phyloP scores from a whole-genome alignment of 805 yeast genomes.

The Priceomyces melissophilus region DNA sequence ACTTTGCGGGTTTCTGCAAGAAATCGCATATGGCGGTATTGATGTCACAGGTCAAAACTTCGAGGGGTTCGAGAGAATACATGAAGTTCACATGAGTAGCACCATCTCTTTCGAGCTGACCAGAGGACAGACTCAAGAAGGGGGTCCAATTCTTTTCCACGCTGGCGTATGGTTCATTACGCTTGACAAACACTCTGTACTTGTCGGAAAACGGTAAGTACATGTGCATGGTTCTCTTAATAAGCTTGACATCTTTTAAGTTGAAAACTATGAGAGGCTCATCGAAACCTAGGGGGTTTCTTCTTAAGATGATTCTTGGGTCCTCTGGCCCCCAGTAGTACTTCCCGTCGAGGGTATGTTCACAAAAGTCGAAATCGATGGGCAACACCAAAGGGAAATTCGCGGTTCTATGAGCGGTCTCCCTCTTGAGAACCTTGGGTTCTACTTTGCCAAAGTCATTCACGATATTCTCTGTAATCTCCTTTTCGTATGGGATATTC shows the following conservation, averaged over 20 bases:
- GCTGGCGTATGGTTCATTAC: constrained; percentile 12
- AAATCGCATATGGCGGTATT: constrained; percentile 26
- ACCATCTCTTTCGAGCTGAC: constrained; percentile 3
- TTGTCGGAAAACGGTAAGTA: constrained; percentile 12
- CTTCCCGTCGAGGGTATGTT: constrained; percentile 5
- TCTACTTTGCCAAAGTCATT: constrained; percentile 15
- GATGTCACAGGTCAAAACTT: constrained; percentile 26
- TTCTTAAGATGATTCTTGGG: constrained; percentile 12
- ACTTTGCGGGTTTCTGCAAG: constrained; percentile 16
- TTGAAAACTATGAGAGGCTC: constrained; percentile 29
- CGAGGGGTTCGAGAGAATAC: constrained; percentile 26
- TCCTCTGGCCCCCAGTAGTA: constrained; percentile 16
- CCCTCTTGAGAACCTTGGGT: constrained; percentile 8
- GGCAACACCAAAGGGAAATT: constrained; percentile 17
- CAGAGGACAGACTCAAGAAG: constrained; percentile 8
- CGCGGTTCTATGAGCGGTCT: constrained; percentile 12
- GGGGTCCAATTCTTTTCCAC: constrained; percentile 30
- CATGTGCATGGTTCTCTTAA: constrained; percentile 9
- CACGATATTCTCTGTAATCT: constrained; percentile 6
- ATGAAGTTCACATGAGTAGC: constrained; percentile 17
- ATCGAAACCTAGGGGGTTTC: constrained; percentile 11
- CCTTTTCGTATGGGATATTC: constrained; percentile 15
- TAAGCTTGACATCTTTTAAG: constrained; percentile 8
- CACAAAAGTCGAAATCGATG: constrained; percentile 11
- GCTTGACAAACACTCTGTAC: constrained; percentile 12